Evolutionary conservation across 2,329 filamentous ascomycete species (phyloP).

Genomic region (Hypoxylon sp.): DNA sequence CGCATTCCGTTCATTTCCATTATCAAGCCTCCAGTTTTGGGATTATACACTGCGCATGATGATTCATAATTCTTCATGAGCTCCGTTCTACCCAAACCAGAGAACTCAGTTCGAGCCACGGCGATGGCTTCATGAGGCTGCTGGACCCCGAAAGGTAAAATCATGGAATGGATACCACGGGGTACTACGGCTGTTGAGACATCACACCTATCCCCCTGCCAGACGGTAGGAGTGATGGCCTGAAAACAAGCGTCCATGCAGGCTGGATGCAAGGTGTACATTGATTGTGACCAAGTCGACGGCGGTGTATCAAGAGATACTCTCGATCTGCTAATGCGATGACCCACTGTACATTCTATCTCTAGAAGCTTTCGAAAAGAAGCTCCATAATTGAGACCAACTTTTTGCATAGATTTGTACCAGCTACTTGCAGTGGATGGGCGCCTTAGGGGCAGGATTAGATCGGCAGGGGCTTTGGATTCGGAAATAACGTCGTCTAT

Average conservation of each 20-base stretch:
- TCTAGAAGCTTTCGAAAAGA: constrained; percentile 29
- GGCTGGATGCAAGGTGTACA: constrained; percentile 55
- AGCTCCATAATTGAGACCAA: constrained; percentile 1
- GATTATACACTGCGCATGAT: no score
- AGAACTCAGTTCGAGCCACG: no score
- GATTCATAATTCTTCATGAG: no score
- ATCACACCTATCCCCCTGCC: constrained; percentile 34
- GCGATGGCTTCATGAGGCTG: no score
- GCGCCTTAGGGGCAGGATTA: neutral
- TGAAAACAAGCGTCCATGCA: constrained; percentile 53
- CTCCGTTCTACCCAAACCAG: no score
- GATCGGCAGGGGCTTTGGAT: neutral
- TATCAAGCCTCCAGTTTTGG: no score
- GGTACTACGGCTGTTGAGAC: no score
- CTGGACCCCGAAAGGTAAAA: no score
- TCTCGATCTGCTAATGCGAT: constrained; percentile 34
- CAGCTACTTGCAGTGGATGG: neutral
- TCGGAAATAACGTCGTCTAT: neutral
- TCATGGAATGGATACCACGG: no score
- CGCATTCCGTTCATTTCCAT: no score
- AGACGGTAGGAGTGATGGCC: constrained; percentile 45
- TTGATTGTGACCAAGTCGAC: constrained; percentile 45
- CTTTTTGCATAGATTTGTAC: neutral
- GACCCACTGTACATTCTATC: constrained; percentile 40
- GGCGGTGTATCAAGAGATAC: constrained; percentile 40